phyloP scores from a whole-genome alignment of 108 stramenopile genomes.

The Bacterosira constricta region DNA sequence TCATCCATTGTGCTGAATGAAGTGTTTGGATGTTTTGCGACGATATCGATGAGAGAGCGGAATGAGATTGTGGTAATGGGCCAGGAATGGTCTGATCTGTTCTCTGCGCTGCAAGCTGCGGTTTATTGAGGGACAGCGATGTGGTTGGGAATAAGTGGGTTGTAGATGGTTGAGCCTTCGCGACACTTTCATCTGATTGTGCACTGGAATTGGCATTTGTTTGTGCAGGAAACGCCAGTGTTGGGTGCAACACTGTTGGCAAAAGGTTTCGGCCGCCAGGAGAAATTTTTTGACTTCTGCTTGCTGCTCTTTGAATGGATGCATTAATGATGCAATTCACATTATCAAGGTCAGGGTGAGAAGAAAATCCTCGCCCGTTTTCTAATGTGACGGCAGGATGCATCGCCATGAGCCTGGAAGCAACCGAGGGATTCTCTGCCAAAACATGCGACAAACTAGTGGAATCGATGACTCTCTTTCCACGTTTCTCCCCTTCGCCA shows the following conservation, averaged over 20 bases:
- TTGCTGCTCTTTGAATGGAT: slow-evolving; percentile 10
- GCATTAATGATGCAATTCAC: background rate
- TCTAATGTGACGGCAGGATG: background rate
- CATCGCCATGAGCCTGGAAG: slow-evolving; percentile 1
- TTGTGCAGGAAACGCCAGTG: too few relatives aligned
- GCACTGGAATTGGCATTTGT: too few relatives aligned
- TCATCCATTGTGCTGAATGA: background rate
- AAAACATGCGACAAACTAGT: slow-evolving; percentile 3
- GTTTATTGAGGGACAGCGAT: background rate
- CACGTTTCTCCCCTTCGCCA: background rate
- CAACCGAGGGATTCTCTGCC: slow-evolving; percentile 1
- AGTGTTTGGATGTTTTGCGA: background rate
- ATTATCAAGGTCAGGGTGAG: background rate
- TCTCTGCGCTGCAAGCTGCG: background rate
- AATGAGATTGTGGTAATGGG: background rate
- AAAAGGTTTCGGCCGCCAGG: background rate
- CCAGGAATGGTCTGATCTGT: background rate
- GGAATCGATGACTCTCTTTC: background rate
- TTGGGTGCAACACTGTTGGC: background rate
- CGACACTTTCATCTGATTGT: background rate
- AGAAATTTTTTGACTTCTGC: background rate
- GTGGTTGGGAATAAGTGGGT: background rate
- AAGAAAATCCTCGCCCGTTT: background rate
- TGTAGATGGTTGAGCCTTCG: background rate
- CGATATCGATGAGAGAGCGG: background rate